phyloP scores from a whole-genome alignment of 345 rosid genomes.

The Citropsis articulata region DNA sequence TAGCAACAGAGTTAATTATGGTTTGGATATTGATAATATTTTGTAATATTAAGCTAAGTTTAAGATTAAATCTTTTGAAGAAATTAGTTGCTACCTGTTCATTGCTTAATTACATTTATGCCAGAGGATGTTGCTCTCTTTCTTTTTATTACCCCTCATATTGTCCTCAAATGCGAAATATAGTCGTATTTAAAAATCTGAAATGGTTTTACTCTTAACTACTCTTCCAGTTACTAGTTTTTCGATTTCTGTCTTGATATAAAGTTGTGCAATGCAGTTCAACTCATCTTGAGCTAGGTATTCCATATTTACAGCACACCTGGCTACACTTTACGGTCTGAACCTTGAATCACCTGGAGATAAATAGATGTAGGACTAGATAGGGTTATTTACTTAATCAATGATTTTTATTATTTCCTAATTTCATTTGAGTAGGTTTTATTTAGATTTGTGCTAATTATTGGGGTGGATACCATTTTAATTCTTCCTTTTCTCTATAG shows the following conservation, averaged over 20 bases:
- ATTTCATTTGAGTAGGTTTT: too few species aligned
- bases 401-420: too few species aligned
- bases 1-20: neutral
- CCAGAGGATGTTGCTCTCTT: neutral
- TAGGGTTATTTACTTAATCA: too few species aligned
- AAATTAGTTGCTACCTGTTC: neutral
- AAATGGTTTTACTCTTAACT: neutral
- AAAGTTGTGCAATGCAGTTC: neutral
- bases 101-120: neutral
- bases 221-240: neutral
- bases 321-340: neutral
- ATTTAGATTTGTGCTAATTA: too few species aligned
- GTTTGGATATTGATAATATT: neutral
- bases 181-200: neutral
- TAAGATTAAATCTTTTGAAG: neutral
- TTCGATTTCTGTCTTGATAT: too few species aligned
- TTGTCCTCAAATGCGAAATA: neutral
- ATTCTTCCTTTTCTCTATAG: too few species aligned
- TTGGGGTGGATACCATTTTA: too few species aligned
- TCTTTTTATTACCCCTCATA: neutral
- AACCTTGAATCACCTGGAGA: too few species aligned
- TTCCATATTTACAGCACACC: neutral
- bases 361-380: too few species aligned
- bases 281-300: too few species aligned
- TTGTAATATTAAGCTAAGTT: neutral